Evolutionary conservation across 345 rosid genomes (phyloP).

Genomic region (Eucalyptus sp.): DNA sequence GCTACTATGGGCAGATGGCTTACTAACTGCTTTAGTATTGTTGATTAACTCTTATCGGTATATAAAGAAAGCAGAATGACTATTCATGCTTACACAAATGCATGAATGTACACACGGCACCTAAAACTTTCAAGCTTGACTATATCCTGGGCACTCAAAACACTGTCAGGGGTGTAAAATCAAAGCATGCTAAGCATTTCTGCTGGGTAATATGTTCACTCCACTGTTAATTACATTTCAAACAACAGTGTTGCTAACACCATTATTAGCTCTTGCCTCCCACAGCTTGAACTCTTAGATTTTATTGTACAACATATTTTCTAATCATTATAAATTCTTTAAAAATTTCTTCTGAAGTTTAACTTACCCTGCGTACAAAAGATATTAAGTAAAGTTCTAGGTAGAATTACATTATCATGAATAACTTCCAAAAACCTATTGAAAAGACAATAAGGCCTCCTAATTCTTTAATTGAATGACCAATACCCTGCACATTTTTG

Average conservation of each 20-base stretch:
- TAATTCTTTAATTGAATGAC: not conserved
- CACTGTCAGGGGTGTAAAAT: not conserved
- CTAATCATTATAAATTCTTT: not conserved
- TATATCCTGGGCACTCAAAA: not conserved
- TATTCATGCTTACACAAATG: not conserved
- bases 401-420: not conserved
- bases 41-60: not conserved
- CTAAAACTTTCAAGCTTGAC: not conserved
- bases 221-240: not conserved
- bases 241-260: not conserved
- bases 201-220: not conserved
- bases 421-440: not conserved
- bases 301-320: not conserved
- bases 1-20: not conserved
- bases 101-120: not conserved
- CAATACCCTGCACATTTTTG: not conserved
- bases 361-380: not conserved
- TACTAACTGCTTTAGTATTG: not conserved
- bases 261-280: not conserved
- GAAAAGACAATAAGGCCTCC: not conserved
- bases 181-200: not conserved
- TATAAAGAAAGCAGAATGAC: not conserved
- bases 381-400: not conserved
- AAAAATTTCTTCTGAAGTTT: too few species aligned
- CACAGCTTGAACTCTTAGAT: not conserved